These are phyloP conservation scores for Coniella lustricola DNA, from an alignment of 2,329 filamentous ascomycete genomes.

Conservation along the genomic window DNA sequence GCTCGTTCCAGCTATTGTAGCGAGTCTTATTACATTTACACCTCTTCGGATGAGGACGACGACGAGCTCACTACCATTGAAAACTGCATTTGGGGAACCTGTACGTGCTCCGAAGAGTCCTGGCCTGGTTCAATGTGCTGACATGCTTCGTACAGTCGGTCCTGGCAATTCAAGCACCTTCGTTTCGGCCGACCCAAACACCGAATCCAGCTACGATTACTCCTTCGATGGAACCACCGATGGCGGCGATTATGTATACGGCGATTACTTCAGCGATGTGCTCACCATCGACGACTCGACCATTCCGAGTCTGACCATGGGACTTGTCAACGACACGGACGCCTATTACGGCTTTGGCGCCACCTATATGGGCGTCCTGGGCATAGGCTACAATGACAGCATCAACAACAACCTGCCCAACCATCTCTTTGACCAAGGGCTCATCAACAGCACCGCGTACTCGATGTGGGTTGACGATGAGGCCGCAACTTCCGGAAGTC, in stretches of 20 bases:
- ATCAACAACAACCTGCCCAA: conserved; percentile 19
- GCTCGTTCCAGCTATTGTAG: conserved; percentile 12
- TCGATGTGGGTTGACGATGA: conserved; percentile 27
- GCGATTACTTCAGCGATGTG: conserved; percentile 24
- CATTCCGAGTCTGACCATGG: conserved; percentile 24
- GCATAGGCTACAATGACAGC: conserved; percentile 23
- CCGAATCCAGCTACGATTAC: neutral
- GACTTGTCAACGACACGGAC: conserved; percentile 18
- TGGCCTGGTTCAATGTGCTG: conserved; percentile 5
- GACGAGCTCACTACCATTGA: neutral
- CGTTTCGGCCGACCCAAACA: conserved; percentile 14
- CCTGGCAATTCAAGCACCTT: conserved; percentile 20
- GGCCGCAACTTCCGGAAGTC: conserved; percentile 21
- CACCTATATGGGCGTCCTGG: conserved; percentile 22
- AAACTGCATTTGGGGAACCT: conserved; percentile 22
- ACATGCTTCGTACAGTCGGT: conserved; percentile 1
- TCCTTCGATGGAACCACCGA: conserved; percentile 12
- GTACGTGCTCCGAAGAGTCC: neutral
- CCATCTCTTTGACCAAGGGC: conserved; percentile 21
- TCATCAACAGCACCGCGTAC: conserved; percentile 24
- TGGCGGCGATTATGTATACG: conserved; percentile 16
- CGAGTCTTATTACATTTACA: neutral
- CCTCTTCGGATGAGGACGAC: neutral
- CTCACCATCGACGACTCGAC: conserved; percentile 20
- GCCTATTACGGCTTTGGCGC: neutral